A percentile compares a stretch with the other conserved stretches of the same genome.
Evolutionary conservation across 208 protist genomes (phyloP).

Genomic region (Wallacemonas collosoma): DNA sequence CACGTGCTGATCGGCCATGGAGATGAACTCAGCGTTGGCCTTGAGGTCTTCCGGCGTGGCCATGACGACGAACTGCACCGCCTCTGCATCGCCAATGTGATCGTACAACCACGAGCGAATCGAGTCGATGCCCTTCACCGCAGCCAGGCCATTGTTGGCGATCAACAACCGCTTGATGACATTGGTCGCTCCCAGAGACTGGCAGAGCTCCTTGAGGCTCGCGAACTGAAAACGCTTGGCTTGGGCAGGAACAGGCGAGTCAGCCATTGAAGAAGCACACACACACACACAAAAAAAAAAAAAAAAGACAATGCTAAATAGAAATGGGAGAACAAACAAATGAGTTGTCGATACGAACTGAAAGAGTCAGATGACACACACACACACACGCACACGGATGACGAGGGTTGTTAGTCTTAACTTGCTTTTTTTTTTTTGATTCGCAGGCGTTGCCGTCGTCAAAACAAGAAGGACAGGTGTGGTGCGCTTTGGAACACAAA

Average conservation of each 20-base stretch:
- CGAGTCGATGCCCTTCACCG: constrained; percentile 98
- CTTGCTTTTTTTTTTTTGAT: no score
- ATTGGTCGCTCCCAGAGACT: constrained; percentile 53
- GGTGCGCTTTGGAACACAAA: no score
- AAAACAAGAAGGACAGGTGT: no score
- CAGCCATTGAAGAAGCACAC: not conserved
- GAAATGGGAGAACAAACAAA: constrained; percentile 12
- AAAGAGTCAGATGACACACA: not conserved
- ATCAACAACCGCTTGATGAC: constrained; percentile 93
- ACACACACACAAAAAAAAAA: not conserved
- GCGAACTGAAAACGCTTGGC: constrained; percentile 28
- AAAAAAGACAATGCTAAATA: not conserved
- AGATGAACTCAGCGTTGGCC: constrained; percentile 98
- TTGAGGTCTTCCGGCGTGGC: constrained; percentile 98
- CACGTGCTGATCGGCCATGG: constrained; percentile 94
- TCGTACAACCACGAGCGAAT: constrained; percentile 97
- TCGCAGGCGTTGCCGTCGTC: no score
- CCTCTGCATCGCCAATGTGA: constrained; percentile 93
- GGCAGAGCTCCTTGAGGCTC: constrained; percentile 55
- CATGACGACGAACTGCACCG: constrained; percentile 97
- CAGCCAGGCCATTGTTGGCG: constrained; percentile 99
- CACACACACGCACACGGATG: not conserved
- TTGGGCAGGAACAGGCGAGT: not conserved
- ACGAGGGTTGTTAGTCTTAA: not conserved
- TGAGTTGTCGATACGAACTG: not conserved